phyloP scores from a whole-genome alignment of 441 rosid genomes.

The Brassica balearica region DNA sequence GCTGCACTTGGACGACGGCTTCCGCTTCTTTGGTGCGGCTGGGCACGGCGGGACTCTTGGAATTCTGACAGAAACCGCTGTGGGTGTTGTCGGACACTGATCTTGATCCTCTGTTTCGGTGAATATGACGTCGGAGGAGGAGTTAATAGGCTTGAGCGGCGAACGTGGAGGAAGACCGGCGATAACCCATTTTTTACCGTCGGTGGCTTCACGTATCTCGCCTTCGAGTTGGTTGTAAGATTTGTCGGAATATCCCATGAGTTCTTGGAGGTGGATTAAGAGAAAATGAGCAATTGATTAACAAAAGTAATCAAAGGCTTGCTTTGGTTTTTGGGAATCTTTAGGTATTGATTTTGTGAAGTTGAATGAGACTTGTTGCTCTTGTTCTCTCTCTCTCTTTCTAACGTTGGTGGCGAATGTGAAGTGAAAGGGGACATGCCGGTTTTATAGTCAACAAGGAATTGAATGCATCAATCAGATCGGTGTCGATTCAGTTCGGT shows the following conservation, averaged over 20 bases:
- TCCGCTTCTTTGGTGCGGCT: slow-evolving; percentile 85
- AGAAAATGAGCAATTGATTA: slow-evolving; percentile 18
- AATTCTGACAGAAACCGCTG: slow-evolving; percentile 64
- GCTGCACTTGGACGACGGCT: slow-evolving; percentile 64
- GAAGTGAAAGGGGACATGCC: slow-evolving; percentile 5
- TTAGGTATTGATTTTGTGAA: slow-evolving; percentile 39
- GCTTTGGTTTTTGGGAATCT: slow-evolving; percentile 32
- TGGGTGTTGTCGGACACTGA: slow-evolving; percentile 75
- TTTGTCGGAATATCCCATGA: slow-evolving; percentile 64
- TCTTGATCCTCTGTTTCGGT: slow-evolving; percentile 48
- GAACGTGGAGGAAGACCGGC: slow-evolving; percentile 72
- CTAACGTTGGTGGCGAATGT: slow-evolving; percentile 17
- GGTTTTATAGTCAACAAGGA: slow-evolving; percentile 35
- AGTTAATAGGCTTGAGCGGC: slow-evolving; percentile 62
- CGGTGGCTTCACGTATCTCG: slow-evolving; percentile 53
- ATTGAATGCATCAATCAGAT: slow-evolving; percentile 28
- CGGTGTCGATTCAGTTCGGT: slow-evolving; percentile 38
- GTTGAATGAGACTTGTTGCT: slow-evolving; percentile 13
- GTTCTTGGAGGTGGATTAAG: slow-evolving; percentile 13
- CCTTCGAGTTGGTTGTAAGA: slow-evolving; percentile 51
- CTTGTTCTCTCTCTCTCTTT: slow-evolving; percentile 22
- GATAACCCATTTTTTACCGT: slow-evolving; percentile 64
- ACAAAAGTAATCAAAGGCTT: slow-evolving; percentile 34
- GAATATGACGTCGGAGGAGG: slow-evolving; percentile 40
- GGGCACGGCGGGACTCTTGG: slow-evolving; percentile 61